Evolutionary conservation across 2,329 filamentous ascomycete species (phyloP).

Genomic region (Fusarium annulatum): DNA sequence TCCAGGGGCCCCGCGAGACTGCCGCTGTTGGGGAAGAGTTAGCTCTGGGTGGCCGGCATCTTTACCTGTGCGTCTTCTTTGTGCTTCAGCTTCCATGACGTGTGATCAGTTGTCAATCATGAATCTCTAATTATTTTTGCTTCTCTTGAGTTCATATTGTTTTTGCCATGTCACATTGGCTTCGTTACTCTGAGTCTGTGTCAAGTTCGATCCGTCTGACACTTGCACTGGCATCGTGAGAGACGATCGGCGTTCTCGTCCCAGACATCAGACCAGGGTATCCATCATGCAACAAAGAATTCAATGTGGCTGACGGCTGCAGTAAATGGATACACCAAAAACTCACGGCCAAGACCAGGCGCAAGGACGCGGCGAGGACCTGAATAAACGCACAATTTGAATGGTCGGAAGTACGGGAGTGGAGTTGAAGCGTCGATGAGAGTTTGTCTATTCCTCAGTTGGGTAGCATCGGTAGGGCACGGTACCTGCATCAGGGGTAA

Average conservation of each 20-base stretch:
- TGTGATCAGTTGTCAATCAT: not conserved
- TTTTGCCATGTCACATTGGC: constrained; percentile 24
- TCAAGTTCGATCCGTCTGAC: constrained; percentile 1
- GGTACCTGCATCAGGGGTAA: constrained; percentile 36
- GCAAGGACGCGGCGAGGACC: constrained; percentile 43
- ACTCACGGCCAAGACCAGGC: constrained; percentile 39
- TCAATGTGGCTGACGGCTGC: constrained; percentile 32
- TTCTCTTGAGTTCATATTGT: not conserved
- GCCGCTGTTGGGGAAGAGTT: constrained; percentile 21
- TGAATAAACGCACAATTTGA: constrained; percentile 24
- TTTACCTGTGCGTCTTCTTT: constrained; percentile 8
- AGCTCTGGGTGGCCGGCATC: not conserved
- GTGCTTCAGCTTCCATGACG: not conserved
- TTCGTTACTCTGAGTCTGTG: constrained; percentile 26
- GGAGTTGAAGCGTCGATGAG: constrained; percentile 28
- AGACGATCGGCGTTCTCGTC: constrained; percentile 31
- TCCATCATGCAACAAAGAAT: constrained; percentile 42
- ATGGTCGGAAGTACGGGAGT: constrained; percentile 28
- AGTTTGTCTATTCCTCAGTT: constrained; percentile 32
- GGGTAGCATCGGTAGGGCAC: constrained; percentile 32
- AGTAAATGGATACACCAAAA: constrained; percentile 23
- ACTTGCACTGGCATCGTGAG: constrained; percentile 1
- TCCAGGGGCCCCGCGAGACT: constrained; percentile 34
- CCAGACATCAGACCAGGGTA: constrained; percentile 39
- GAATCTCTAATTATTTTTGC: not conserved